phyloP scores from a whole-genome alignment of 805 yeast genomes.

The Saturnispora besseyi region DNA sequence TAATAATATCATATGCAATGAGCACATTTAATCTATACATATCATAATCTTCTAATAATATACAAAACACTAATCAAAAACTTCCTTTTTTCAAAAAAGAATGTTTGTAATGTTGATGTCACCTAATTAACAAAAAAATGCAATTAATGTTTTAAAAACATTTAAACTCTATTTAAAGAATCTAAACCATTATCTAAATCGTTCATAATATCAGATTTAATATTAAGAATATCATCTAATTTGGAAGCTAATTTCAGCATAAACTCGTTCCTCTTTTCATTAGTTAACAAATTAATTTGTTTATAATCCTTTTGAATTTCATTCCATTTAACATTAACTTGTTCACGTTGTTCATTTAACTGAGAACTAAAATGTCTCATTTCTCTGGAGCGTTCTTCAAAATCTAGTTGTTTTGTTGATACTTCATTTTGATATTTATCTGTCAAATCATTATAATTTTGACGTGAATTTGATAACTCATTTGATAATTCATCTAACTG shows the following conservation, averaged over 20 bases:
- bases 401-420: conserved; percentile 12
- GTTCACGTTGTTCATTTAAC: conserved; percentile 13
- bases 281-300: conserved; percentile 38
- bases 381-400: conserved; percentile 16
- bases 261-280: conserved; percentile 38
- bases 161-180: not conserved
- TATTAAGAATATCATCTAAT: conserved; percentile 50
- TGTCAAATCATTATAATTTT: conserved; percentile 14
- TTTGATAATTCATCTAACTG: conserved; percentile 49
- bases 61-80: not conserved
- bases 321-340: conserved; percentile 32
- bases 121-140: not conserved
- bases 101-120: not conserved
- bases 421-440: conserved; percentile 15
- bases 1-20: not conserved
- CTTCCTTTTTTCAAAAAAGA: not conserved
- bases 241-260: conserved; percentile 47
- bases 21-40: not conserved
- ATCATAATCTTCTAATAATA: not conserved
- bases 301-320: conserved; percentile 45
- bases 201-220: conserved; percentile 60
- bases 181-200: conserved; percentile 42
- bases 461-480: conserved; percentile 27
- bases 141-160: not conserved
- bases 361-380: conserved; percentile 11